phyloP scores from a whole-genome alignment of 2,329 filamentous ascomycete species.

The Aspergillus pseudoviridinutans region DNA sequence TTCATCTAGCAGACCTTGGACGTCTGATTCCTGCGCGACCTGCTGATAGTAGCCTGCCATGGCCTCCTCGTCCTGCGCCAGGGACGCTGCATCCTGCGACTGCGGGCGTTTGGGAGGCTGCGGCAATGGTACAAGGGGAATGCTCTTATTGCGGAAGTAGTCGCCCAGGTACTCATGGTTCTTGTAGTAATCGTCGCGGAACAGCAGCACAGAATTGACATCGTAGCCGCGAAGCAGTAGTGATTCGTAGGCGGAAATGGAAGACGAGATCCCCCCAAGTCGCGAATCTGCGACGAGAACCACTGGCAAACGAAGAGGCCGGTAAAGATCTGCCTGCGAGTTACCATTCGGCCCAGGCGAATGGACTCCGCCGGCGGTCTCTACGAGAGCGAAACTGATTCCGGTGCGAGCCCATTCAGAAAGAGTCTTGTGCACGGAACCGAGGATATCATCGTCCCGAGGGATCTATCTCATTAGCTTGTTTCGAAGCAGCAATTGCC shows the following conservation, averaged over 20 bases:
- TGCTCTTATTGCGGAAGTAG: slow-evolving; percentile 61
- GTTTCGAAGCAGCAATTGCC: slow-evolving; percentile 1
- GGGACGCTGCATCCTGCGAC: slow-evolving; percentile 25
- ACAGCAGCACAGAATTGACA: slow-evolving; percentile 65
- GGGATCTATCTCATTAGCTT: slow-evolving; percentile 37
- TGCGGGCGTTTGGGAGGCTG: slow-evolving; percentile 52
- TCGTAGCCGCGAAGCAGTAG: slow-evolving; percentile 75
- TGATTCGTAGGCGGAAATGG: slow-evolving; percentile 76
- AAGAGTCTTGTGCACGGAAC: slow-evolving; percentile 45
- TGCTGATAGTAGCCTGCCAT: slow-evolving; percentile 64
- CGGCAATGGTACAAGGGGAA: slow-evolving; percentile 56
- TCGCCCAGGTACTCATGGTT: slow-evolving; percentile 65
- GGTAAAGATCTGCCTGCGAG: slow-evolving; percentile 73
- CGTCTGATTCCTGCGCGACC: slow-evolving; percentile 35
- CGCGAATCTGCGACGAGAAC: slow-evolving; percentile 71
- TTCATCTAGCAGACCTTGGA: slow-evolving; percentile 47
- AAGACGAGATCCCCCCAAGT: slow-evolving; percentile 74
- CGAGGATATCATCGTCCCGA: slow-evolving; percentile 49
- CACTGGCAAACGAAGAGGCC: slow-evolving; percentile 67
- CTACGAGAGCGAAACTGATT: slow-evolving; percentile 63
- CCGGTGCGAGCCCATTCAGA: slow-evolving; percentile 31
- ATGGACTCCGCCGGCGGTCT: slow-evolving; percentile 79
- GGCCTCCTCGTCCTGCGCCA: slow-evolving; percentile 48
- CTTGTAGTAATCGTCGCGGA: slow-evolving; percentile 61
- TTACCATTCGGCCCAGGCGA: slow-evolving; percentile 73